phyloP scores from a whole-genome alignment of 352 stramenopile genomes.

The Globisporangium ultimum region DNA sequence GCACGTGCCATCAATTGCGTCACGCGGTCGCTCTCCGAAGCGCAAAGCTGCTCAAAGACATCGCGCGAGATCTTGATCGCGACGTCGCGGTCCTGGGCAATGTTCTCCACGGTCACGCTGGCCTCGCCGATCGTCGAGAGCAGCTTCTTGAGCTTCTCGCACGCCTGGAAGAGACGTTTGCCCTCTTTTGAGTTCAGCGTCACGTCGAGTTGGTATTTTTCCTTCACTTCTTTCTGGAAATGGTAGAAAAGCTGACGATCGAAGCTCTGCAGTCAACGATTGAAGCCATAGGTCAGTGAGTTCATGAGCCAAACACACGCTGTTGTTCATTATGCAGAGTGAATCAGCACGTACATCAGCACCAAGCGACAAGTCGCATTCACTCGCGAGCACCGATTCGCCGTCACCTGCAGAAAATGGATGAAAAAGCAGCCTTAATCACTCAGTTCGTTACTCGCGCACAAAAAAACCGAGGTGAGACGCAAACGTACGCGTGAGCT shows the following conservation, averaged over 20 bases:
- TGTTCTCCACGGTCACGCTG: constrained; percentile 79
- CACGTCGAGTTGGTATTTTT: constrained; percentile 51
- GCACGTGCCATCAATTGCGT: constrained; percentile 48
- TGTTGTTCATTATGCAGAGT: background rate
- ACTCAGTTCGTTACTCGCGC: background rate
- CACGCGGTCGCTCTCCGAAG: constrained; percentile 40
- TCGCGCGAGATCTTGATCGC: constrained; percentile 69
- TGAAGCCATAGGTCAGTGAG: background rate
- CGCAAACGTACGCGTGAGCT: constrained; percentile 40
- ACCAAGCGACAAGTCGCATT: constrained; percentile 58
- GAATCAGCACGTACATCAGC: constrained; percentile 29
- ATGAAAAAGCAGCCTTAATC: background rate
- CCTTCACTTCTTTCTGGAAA: constrained; percentile 65
- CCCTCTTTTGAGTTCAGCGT: constrained; percentile 70
- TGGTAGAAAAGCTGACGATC: constrained; percentile 78
- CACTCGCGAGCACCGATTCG: constrained; percentile 50
- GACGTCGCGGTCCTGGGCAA: constrained; percentile 79
- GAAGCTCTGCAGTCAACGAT: constrained; percentile 33
- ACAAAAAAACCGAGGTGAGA: background rate
- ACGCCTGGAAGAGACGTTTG: constrained; percentile 85
- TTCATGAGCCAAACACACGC: background rate
- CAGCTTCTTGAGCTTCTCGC: constrained; percentile 88
- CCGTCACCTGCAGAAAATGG: constrained; percentile 23
- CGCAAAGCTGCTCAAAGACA: constrained; percentile 68
- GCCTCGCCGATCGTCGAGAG: constrained; percentile 84